A percentile compares a stretch with the other conserved stretches of the same genome.
phyloP scores from a whole-genome alignment of 257 asterid species.

The Ocimum tenuiflorum region DNA sequence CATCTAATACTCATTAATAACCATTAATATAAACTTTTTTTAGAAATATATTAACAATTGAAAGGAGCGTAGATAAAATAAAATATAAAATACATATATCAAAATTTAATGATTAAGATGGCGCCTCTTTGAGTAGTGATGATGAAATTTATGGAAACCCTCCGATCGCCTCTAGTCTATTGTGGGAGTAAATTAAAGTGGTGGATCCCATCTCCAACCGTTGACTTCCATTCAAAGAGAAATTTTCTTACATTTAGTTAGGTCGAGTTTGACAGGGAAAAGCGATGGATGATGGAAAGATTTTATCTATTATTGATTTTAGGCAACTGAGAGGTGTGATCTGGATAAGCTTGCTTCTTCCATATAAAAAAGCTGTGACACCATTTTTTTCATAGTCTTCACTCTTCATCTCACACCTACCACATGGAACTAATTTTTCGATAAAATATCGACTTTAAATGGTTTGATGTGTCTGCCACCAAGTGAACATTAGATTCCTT shows the following conservation, averaged over 20 bases:
- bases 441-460: conserved; percentile 25
- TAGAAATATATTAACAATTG: too few relatives aligned
- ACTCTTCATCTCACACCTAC: conserved; percentile 36
- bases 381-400: too few relatives aligned
- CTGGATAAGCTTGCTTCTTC: too few relatives aligned
- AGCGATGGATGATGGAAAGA: conserved; percentile 7
- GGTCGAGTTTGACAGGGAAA: conserved; percentile 12
- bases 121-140: too few relatives aligned
- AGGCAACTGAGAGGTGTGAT: too few relatives aligned
- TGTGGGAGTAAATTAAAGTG: not conserved
- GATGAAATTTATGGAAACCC: too few relatives aligned
- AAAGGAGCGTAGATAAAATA: too few relatives aligned
- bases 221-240: not conserved
- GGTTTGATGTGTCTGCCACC: conserved; percentile 74
- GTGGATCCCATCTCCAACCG: not conserved
- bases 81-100: too few relatives aligned
- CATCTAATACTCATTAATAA: too few relatives aligned
- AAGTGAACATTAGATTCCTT: conserved; percentile 60
- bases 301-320: not conserved
- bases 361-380: too few relatives aligned
- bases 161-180: not conserved
- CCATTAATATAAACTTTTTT: too few relatives aligned
- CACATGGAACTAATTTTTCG: conserved; percentile 39
- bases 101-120: too few relatives aligned
- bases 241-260: not conserved